A percentile compares a stretch with the other conserved stretches of the same genome.
These are phyloP conservation scores for Globisporangium ultimum DNA, from an alignment of 352 stramenopile species.

Conservation along the genomic window DNA sequence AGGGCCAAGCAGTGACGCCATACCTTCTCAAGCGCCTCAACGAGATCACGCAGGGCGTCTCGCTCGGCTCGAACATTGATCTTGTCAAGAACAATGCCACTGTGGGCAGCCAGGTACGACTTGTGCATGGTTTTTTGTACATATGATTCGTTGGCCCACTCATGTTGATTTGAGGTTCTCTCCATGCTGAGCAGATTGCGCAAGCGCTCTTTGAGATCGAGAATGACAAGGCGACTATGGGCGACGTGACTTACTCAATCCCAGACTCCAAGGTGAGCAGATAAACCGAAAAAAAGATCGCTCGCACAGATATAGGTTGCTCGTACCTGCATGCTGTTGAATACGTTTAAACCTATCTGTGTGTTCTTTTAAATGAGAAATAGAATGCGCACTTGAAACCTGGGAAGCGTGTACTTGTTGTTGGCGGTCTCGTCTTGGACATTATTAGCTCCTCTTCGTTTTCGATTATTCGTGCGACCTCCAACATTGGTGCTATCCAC, in stretches of 20 bases:
- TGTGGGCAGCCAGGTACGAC: conserved; percentile 90
- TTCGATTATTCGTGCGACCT: conserved; percentile 79
- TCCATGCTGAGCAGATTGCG: conserved; percentile 38
- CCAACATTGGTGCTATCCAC: conserved; percentile 83
- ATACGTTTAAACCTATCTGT: conserved; percentile 10
- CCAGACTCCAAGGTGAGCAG: conserved; percentile 44
- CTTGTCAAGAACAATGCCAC: conserved; percentile 96
- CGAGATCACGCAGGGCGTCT: conserved; percentile 92
- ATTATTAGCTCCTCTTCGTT: conserved; percentile 72
- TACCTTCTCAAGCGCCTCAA: conserved; percentile 88
- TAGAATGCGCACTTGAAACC: neutral
- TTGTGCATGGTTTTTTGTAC: no score
- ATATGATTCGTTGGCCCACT: neutral
- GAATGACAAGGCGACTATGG: conserved; percentile 18
- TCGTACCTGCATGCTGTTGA: neutral
- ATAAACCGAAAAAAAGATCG: conserved; percentile 3
- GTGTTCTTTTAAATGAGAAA: conserved; percentile 5
- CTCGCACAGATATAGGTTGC: neutral
- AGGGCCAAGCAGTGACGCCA: conserved; percentile 95
- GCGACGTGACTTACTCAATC: conserved; percentile 34
- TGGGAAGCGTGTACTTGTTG: conserved; percentile 63
- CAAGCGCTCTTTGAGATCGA: conserved; percentile 63
- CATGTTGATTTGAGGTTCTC: conserved; percentile 9
- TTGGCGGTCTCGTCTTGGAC: conserved; percentile 86
- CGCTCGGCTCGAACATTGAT: conserved; percentile 94